These are phyloP conservation scores for Colletotrichum graminicola DNA, from an alignment of 2,329 filamentous ascomycete species.

Conservation along the genomic window DNA sequence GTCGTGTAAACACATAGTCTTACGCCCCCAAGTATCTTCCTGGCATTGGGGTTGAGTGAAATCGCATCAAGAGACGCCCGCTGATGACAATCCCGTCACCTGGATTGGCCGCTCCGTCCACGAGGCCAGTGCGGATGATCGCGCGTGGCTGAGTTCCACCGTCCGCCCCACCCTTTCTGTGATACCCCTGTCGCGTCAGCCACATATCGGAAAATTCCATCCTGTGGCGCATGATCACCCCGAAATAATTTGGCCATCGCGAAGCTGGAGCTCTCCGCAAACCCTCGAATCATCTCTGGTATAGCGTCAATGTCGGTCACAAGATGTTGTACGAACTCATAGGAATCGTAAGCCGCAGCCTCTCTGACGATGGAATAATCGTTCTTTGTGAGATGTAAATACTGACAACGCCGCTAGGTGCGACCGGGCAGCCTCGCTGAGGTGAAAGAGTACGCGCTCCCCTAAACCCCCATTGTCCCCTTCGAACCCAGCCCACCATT, in stretches of 20 bases:
- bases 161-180: background rate
- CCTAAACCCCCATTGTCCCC: conserved; percentile 28
- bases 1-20: conserved; percentile 4
- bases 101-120: conserved; percentile 25
- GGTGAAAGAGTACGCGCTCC: conserved; percentile 86
- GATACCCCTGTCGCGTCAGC: background rate
- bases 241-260: conserved; percentile 38
- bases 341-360: conserved; percentile 78
- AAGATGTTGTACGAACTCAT: conserved; percentile 98
- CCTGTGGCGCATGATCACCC: conserved; percentile 18
- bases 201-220: conserved; percentile 33
- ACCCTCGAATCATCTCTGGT: conserved; percentile 24
- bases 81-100: conserved; percentile 25
- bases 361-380: no score
- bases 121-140: conserved; percentile 27
- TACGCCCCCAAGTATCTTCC: background rate
- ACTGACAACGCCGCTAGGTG: conserved; percentile 69
- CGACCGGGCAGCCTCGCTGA: conserved; percentile 90
- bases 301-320: conserved; percentile 50
- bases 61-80: background rate
- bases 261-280: conserved; percentile 14
- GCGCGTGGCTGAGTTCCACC: conserved; percentile 26
- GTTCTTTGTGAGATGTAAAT: background rate
- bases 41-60: background rate
- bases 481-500: conserved; percentile 24